Base-by-base conservation (phyloP, 768 basidiomycete genomes). In the Kondoa subrosea region DNA sequence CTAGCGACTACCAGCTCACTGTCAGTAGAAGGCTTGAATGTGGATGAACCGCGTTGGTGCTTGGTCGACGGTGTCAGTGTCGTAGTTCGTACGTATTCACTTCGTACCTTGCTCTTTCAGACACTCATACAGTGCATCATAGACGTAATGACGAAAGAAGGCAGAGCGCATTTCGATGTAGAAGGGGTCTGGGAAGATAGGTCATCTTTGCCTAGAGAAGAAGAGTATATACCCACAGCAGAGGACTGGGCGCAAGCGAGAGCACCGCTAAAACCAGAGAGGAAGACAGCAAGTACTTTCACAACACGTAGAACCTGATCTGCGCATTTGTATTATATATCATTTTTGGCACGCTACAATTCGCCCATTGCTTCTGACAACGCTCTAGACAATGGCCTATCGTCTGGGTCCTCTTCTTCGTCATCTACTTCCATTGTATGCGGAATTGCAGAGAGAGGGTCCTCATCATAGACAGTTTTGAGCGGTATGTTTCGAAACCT, bases 401-500 rank as follows among this genome's bases (percentile, higher is more conserved):
- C 17, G 14, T 33, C 61, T 17, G 34, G n/a, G 2, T 63, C 16
- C 29, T 26, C n/a, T n/a, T 63, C 61, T 32, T 50, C 40, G 8
- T 8, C 21, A 8, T 50, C 40, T 50, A 8, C 12, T 21, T 50
- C 12, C 21, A 21, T 8, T 50, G 40, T 8, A 8, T 8, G 40
- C 40, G 40, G 40, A 50, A 50, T 21, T 8, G 40, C 50, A 16
- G 62, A 64, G 61, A 63, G 14, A 27, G 89, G 77, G 26, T 86
- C 91, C n/a, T n/a, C n/a, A 64, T 82, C 81, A 76, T 83, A 96
- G 14, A 92, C 78, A 75, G 87, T 90, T 78, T 78, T 80, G 76
- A 80, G 77, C 1, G 90, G 89, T 21, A 91, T 79, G n/a, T 87
- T 88, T 79, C 82, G 87, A 73, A 87, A 84, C 71, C 85, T 78